A percentile compares a stretch with the other conserved stretches of the same genome.
These are phyloP conservation scores for Lipomyces spencermartinsiae DNA, from an alignment of 805 yeast genomes.

Conservation along the genomic window DNA sequence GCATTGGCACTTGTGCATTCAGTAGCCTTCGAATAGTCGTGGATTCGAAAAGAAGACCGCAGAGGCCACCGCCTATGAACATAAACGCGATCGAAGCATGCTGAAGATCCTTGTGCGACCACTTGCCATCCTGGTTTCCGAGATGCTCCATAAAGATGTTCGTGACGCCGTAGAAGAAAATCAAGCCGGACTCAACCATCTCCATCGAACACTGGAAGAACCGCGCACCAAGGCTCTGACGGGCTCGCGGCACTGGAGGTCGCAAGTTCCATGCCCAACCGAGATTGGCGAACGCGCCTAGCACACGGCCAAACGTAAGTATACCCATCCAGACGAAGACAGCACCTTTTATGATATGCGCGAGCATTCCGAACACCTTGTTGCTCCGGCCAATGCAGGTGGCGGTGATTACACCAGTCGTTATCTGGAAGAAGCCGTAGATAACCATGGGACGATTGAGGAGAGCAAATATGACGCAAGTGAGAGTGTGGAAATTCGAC, in stretches of 20 bases:
- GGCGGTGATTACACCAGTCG: constrained; percentile 68
- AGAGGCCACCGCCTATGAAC: constrained; percentile 88
- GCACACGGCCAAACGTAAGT: constrained; percentile 80
- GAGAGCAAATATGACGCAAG: constrained; percentile 54
- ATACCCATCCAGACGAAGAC: constrained; percentile 81
- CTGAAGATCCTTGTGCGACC: constrained; percentile 90
- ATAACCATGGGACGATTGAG: constrained; percentile 71
- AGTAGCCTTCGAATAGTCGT: constrained; percentile 44
- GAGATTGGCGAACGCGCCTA: constrained; percentile 73
- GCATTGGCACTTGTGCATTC: constrained; percentile 24
- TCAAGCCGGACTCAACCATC: constrained; percentile 76
- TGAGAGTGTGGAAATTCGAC: constrained; percentile 41
- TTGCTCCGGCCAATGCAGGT: constrained; percentile 70
- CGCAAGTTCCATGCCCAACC: constrained; percentile 91
- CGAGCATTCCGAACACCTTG: constrained; percentile 78
- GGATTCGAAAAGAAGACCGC: constrained; percentile 85
- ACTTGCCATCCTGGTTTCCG: constrained; percentile 74
- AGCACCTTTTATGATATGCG: constrained; percentile 96
- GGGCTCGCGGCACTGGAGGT: constrained; percentile 38
- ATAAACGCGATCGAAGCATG: constrained; percentile 90
- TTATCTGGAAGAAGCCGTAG: constrained; percentile 61
- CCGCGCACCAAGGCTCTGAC: constrained; percentile 46
- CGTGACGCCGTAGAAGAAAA: constrained; percentile 86
- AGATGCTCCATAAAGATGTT: constrained; percentile 91
- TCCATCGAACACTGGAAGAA: constrained; percentile 66